These are phyloP conservation scores for Mycena citricolor DNA, from an alignment of 1,284 basidiomycete species.

Conservation along the genomic window DNA sequence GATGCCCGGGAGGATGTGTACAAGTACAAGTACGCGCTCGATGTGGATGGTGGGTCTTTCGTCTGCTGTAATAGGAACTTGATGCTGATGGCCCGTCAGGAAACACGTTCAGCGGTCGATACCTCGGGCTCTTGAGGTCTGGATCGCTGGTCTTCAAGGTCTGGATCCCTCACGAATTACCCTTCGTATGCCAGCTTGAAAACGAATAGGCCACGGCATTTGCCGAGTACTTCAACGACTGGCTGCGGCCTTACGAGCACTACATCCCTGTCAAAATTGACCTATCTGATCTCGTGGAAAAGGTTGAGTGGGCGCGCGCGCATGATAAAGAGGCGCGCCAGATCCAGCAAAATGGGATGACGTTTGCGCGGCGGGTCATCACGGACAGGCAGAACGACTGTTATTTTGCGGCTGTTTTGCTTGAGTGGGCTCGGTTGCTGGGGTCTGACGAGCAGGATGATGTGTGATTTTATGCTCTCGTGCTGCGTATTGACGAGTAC, in stretches of 20 bases:
- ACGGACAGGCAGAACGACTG: conserved; percentile 8
- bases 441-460: conserved; percentile 5
- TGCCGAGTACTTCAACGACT: conserved; percentile 11
- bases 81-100: too few species aligned
- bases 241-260: conserved; percentile 16
- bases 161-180: too few species aligned
- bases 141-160: conserved; percentile 13
- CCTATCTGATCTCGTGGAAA: conserved; percentile 11
- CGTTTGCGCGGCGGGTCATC: conserved; percentile 6
- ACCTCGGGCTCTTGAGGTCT: conserved; percentile 3
- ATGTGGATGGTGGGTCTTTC: conserved; percentile 13
- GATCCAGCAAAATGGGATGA: conserved; percentile 9
- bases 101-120: conserved; percentile 11
- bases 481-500: too few species aligned
- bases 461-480: too few species aligned
- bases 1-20: conserved; percentile 5
- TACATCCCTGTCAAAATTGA: conserved; percentile 9
- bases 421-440: conserved; percentile 11
- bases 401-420: conserved; percentile 5
- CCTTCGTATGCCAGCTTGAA: background rate
- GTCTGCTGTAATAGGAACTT: too few species aligned
- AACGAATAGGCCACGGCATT: conserved; percentile 7
- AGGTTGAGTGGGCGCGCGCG: conserved; percentile 5
- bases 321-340: conserved; percentile 5
- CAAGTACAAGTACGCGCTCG: conserved; percentile 10